Conservation (phyloP, 2,329 filamentous ascomycete genomes). For the Phyllosticta ampelicida region DNA sequence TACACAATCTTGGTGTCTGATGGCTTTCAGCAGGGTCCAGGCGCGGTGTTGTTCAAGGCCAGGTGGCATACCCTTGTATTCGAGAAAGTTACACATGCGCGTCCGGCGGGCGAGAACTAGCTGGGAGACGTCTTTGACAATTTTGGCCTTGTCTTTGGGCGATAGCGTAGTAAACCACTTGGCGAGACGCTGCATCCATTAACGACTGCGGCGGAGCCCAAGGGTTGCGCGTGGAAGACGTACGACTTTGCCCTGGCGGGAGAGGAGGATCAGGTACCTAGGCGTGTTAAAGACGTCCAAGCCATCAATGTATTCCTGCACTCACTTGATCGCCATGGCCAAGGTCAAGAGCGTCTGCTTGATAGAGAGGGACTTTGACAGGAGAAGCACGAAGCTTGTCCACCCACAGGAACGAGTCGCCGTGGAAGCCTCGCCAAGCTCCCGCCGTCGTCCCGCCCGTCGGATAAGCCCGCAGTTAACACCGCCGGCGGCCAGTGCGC, state of each 20-base stretch:
- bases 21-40: constrained; percentile 18
- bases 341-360: neutral
- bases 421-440: constrained; percentile 3
- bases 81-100: constrained; percentile 99
- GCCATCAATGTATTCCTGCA: neutral
- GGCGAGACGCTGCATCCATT: constrained; percentile 64
- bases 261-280: constrained; percentile 96
- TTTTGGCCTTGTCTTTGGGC: constrained; percentile 98
- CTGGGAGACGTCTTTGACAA: constrained; percentile 98
- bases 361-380: constrained; percentile 1
- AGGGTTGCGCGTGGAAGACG: constrained; percentile 32
- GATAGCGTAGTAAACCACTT: constrained; percentile 99
- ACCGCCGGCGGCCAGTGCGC: neutral
- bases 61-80: constrained; percentile 73
- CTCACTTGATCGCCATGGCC: constrained; percentile 47
- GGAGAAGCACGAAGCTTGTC: no score
- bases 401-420: neutral
- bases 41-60: neutral
- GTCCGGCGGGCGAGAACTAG: constrained; percentile 90
- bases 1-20: constrained; percentile 97
- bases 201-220: neutral
- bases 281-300: neutral
- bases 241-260: constrained; percentile 98
- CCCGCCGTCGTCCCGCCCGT: neutral
- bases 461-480: neutral